phyloP scores from a whole-genome alignment of 1,284 basidiomycete genomes.

The Megacollybia platyphylla region DNA sequence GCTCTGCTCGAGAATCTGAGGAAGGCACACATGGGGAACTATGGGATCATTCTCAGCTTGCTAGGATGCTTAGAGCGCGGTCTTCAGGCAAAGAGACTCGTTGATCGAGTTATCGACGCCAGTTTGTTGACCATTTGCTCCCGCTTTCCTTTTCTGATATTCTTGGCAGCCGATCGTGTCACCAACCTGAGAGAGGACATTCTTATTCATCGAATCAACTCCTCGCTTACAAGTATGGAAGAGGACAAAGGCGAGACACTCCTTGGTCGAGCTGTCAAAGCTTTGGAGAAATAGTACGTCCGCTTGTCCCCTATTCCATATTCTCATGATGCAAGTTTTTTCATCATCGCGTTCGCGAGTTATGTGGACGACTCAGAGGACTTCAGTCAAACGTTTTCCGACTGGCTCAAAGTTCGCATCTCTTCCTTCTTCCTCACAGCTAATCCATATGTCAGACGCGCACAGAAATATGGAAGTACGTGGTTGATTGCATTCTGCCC shows the following conservation, averaged over 20 bases:
- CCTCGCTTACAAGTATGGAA: constrained; percentile 70
- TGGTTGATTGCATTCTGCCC: constrained; percentile 5
- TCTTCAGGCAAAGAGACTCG: constrained; percentile 68
- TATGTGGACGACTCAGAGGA: constrained; percentile 71
- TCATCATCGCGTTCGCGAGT: constrained; percentile 88
- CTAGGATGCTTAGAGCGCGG: constrained; percentile 85
- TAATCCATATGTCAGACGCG: constrained; percentile 35
- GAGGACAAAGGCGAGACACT: constrained; percentile 47
- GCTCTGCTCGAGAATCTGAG: constrained; percentile 74
- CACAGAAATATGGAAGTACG: constrained; percentile 91
- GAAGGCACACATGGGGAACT: constrained; percentile 82
- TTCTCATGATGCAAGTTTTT: constrained; percentile 47
- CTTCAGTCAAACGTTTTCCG: constrained; percentile 68
- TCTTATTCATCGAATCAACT: constrained; percentile 70
- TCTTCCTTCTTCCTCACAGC: neutral
- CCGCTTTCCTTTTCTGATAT: neutral
- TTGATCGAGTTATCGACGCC: constrained; percentile 80
- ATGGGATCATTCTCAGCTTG: constrained; percentile 80
- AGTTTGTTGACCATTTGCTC: constrained; percentile 39
- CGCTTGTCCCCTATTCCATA: neutral
- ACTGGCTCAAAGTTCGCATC: constrained; percentile 70
- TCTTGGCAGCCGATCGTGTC: constrained; percentile 58
- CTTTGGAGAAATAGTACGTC: constrained; percentile 72
- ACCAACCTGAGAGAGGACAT: constrained; percentile 86
- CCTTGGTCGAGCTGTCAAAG: constrained; percentile 52